Evolutionary conservation across 176 grass and related monocot species (phyloP), one percentile per base, ranked within the genome.

Genomic region (Elymus sibiricus): DNA sequence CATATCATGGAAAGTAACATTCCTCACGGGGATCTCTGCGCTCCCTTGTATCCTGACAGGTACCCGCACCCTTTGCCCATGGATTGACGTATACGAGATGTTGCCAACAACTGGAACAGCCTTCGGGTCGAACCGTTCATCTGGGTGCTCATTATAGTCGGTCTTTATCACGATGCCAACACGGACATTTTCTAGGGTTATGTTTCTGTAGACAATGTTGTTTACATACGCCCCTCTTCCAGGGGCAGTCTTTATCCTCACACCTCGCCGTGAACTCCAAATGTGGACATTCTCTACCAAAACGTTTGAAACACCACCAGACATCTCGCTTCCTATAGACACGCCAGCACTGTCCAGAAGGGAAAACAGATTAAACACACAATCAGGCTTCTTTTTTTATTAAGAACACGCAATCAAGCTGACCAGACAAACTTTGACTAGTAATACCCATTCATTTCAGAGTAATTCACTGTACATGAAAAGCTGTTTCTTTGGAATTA

Each of bases 161-260:
- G 91, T 94, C 91, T 96, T 96, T 55, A 96, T 93, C 47, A 96
- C 94, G 27, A 96, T 93, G 10, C 94, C 91, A n/a, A 94, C 94
- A 77, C 94, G 94, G 39, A 97, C 34, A 17, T 90, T 83, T 16
- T 88, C 84, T 0, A 97, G 85, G 51, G 74, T 97, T 80, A 97
- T 91, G 87, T 94, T 97, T 19, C 87, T 84, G 55, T 97, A 97
- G 1, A 22, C 1, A 8, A 97, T 56, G 76, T 94, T 88, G 83
- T 75, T 82, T 29, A 97, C 85, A 84, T 97, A 97, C 25, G 87
- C 94, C 82, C 94, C 94, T 92, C 94, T 90, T 82, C 94, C 94
- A 76, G 94, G 91, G 24, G 94, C 89, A 6, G 94, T 97, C 88
- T 97, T 97, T 90, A 97, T 97, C 83, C 91, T 86, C 79, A 97